Conservation (phyloP, 1,139 yeast genomes). For the Arxiozyma bovina region DNA sequence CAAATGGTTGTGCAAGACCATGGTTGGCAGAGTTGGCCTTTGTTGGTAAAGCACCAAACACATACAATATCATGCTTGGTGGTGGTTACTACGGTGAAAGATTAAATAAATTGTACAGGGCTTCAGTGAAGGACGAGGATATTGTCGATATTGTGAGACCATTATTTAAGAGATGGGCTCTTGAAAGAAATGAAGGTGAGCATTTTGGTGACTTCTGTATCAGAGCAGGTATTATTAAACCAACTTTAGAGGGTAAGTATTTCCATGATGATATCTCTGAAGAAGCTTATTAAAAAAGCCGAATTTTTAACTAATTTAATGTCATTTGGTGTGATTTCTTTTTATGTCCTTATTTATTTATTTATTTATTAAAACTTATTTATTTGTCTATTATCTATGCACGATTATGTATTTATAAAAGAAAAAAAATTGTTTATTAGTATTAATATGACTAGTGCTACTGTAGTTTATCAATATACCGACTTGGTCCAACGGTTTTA, state of each 20-base stretch:
- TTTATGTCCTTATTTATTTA: too few species aligned
- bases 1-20: slow-evolving; percentile 97
- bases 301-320: not conserved
- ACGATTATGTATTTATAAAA: not conserved
- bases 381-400: not conserved
- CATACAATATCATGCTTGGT: slow-evolving; percentile 89
- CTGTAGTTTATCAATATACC: too few species aligned
- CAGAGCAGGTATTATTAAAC: slow-evolving; percentile 77
- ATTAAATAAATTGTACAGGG: slow-evolving; percentile 79
- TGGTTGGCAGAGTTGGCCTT: slow-evolving; percentile 96
- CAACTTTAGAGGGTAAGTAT: slow-evolving; percentile 81
- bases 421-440: too few species aligned
- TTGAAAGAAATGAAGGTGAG: slow-evolving; percentile 83
- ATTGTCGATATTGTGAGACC: slow-evolving; percentile 70
- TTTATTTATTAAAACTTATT: not conserved
- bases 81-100: slow-evolving; percentile 96
- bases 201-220: slow-evolving; percentile 93
- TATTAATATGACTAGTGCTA: too few species aligned
- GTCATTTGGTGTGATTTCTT: too few species aligned
- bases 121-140: slow-evolving; percentile 86
- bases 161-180: slow-evolving; percentile 86
- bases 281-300: slow-evolving; percentile 39
- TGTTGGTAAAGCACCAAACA: slow-evolving; percentile 91
- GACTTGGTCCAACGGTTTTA: too few species aligned
- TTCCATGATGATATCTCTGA: slow-evolving; percentile 94